Conservation (phyloP, 2,329 filamentous ascomycete genomes). For the Fusarium marasasianum region DNA sequence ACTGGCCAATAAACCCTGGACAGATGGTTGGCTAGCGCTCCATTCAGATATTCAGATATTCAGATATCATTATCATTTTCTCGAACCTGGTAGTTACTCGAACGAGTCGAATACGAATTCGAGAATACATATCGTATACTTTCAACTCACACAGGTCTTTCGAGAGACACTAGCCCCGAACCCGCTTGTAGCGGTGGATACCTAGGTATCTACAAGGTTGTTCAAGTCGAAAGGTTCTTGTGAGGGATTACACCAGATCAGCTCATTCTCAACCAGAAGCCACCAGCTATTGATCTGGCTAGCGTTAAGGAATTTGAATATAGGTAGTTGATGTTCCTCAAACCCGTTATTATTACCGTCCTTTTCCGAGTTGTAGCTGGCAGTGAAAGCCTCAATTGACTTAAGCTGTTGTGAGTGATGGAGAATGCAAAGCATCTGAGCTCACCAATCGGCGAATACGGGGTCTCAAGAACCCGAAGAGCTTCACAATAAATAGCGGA, state of each 20-base stretch:
- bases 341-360: background rate
- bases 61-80: background rate
- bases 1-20: background rate
- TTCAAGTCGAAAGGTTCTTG: constrained; percentile 3
- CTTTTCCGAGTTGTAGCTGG: background rate
- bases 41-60: background rate
- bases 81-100: background rate
- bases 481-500: background rate
- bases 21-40: too few relatives aligned
- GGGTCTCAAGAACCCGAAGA: background rate
- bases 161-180: background rate
- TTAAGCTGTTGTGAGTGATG: background rate
- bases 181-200: background rate
- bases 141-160: background rate
- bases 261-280: background rate
- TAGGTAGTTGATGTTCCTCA: background rate
- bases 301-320: background rate
- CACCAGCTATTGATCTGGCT: background rate
- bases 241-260: background rate
- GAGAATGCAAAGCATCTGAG: background rate
- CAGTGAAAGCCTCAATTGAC: background rate
- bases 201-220: background rate
- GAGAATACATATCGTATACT: background rate
- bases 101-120: constrained; percentile 20
- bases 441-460: background rate